A percentile compares a stretch with the other conserved stretches of the same genome.
These are phyloP conservation scores for Aspergillus sp. DNA, from an alignment of 2,329 filamentous ascomycete genomes.

Conservation along the genomic window DNA sequence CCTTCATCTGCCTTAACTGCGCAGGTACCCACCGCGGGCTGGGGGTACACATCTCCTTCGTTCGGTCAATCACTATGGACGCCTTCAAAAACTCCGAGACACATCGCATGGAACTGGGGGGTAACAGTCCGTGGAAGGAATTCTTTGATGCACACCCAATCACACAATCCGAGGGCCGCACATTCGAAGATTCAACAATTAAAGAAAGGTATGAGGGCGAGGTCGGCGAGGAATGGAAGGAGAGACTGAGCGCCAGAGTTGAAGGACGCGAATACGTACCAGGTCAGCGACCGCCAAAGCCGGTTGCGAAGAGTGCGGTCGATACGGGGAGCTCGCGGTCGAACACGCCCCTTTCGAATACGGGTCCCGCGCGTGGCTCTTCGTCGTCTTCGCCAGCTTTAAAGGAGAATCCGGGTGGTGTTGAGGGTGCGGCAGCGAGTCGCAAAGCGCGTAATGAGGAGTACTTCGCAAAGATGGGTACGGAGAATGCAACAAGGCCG, in stretches of 20 bases:
- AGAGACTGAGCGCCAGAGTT: slow-evolving; percentile 80
- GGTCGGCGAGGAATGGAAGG: slow-evolving; percentile 93
- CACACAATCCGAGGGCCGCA: slow-evolving; percentile 65
- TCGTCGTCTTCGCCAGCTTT: slow-evolving; percentile 25
- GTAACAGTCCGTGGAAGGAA: slow-evolving; percentile 80
- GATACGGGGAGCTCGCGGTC: slow-evolving; percentile 28
- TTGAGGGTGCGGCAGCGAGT: slow-evolving; percentile 41
- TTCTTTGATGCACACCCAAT: slow-evolving; percentile 78
- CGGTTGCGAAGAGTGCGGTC: slow-evolving; percentile 38
- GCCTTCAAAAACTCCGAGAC: slow-evolving; percentile 94
- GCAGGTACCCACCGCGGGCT: slow-evolving; percentile 92
- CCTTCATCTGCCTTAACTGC: slow-evolving; percentile 97
- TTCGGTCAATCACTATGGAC: slow-evolving; percentile 97
- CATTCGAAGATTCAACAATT: slow-evolving; percentile 85
- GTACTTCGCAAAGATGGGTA: slow-evolving; percentile 84
- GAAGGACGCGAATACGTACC: slow-evolving; percentile 85
- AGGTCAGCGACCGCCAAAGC: slow-evolving; percentile 57
- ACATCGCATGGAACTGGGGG: slow-evolving; percentile 87
- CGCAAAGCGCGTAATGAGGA: slow-evolving; percentile 72
- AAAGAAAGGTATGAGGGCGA: slow-evolving; percentile 87
- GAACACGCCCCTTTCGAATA: slow-evolving; percentile 25
- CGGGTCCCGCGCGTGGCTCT: slow-evolving; percentile 14
- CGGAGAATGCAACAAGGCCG: slow-evolving; percentile 74
- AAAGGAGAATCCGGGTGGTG: slow-evolving; percentile 16
- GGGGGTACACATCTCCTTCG: slow-evolving; percentile 97